Percentiles rank a stretch among this genome's conserved stretches.
Conservation (phyloP, 148 eudicot genomes). For the Silene uniflora region DNA sequence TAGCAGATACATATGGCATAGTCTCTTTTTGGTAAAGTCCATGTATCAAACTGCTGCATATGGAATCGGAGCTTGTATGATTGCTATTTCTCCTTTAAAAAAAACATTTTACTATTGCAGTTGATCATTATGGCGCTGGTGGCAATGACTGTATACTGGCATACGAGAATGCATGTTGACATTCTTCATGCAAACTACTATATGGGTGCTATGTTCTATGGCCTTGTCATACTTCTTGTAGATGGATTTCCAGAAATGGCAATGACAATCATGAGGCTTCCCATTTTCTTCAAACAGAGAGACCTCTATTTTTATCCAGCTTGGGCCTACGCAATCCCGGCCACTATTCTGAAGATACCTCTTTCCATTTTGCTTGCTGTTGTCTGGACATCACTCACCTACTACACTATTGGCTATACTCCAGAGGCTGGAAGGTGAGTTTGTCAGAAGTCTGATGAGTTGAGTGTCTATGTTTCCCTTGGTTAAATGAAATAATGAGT, state of each 20-base stretch:
- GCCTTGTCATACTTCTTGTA: conserved; percentile 47
- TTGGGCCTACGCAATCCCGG: conserved; percentile 85
- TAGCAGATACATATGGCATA: not conserved
- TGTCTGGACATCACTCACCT: conserved; percentile 69
- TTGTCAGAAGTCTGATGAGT: conserved; percentile 2
- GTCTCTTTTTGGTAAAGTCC: not conserved
- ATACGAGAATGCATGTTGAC: conserved; percentile 59
- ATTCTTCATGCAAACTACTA: conserved; percentile 55
- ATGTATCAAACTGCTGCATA: not conserved
- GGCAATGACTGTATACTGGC: conserved; percentile 64
- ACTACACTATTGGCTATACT: conserved; percentile 67
- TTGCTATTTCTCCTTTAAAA: not conserved
- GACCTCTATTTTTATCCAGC: conserved; percentile 75
- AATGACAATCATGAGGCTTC: conserved; percentile 65
- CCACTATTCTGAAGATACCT: conserved; percentile 66
- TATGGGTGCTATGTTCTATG: conserved; percentile 63
- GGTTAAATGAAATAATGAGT: too few species aligned
- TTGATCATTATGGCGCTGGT: conserved; percentile 44
- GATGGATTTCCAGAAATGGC: conserved; percentile 66
- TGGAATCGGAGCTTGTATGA: conserved; percentile 5
- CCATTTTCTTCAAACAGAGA: conserved; percentile 75
- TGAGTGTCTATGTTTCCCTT: too few species aligned
- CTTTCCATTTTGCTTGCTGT: conserved; percentile 51
- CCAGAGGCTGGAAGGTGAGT: conserved; percentile 79
- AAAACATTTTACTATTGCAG: conserved; percentile 37